These are phyloP conservation scores for Inonotus obliquus DNA, from an alignment of 1,284 basidiomycete species.

Conservation along the genomic window DNA sequence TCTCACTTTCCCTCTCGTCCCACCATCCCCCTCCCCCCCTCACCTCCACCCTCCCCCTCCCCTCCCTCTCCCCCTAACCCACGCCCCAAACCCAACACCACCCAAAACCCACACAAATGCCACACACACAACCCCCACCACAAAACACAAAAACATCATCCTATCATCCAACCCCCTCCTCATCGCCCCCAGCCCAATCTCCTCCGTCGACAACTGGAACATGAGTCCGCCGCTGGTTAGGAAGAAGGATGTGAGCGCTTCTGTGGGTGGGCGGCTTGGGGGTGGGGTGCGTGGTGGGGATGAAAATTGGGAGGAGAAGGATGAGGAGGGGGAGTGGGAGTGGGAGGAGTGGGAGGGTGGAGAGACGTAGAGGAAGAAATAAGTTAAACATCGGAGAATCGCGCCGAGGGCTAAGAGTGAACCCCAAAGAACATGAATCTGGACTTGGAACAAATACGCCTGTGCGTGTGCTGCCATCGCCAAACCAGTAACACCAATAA, in stretches of 20 bases:
- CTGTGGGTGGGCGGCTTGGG: slow-evolving; percentile 92
- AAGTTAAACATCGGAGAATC: slow-evolving; percentile 78
- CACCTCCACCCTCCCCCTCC: no score
- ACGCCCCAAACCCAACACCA: slow-evolving; percentile 82
- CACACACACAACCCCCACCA: slow-evolving; percentile 82
- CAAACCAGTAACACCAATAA: slow-evolving; percentile 89
- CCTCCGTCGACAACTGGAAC: slow-evolving; percentile 92
- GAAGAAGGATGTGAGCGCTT: slow-evolving; percentile 85
- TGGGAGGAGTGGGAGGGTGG: no score
- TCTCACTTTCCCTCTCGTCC: no score
- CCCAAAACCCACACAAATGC: no score
- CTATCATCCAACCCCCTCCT: slow-evolving; percentile 80
- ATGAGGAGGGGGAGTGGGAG: no score
- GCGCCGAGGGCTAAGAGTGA: slow-evolving; percentile 82
- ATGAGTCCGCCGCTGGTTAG: slow-evolving; percentile 84
- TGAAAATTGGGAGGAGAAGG: slow-evolving; percentile 89
- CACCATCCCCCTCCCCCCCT: no score
- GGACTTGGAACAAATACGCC: slow-evolving; percentile 84
- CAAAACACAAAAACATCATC: slow-evolving; percentile 82
- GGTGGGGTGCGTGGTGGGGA: slow-evolving; percentile 76
- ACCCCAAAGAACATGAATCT: slow-evolving; percentile 92
- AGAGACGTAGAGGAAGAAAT: slow-evolving; percentile 96
- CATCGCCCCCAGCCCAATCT: slow-evolving; percentile 90
- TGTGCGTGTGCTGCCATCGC: slow-evolving; percentile 97
- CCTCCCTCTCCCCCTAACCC: no score